These are phyloP conservation scores for Lablab purpureus DNA, from an alignment of 306 rosid genomes.

Conservation along the genomic window DNA sequence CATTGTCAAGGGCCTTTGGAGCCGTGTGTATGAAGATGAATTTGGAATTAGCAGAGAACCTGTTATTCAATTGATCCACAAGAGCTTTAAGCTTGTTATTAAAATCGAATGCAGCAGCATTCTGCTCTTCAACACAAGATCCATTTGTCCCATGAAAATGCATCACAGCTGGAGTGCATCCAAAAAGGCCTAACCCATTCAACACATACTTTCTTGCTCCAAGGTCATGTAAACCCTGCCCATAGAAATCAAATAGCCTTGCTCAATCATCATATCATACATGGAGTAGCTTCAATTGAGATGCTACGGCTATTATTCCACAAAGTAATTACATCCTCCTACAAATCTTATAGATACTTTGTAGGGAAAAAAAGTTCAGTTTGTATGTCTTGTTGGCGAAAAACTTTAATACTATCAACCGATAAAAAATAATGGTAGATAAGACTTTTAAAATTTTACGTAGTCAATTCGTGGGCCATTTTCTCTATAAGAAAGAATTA, in stretches of 20 bases:
- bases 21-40: conserved; percentile 45
- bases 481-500: neutral
- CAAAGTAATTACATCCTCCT: neutral
- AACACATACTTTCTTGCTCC: conserved; percentile 74
- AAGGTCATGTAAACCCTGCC: conserved; percentile 50
- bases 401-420: neutral
- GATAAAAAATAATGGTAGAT: neutral
- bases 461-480: neutral
- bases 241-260: neutral
- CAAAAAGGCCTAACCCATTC: conserved; percentile 61
- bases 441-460: neutral
- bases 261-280: conserved; percentile 14
- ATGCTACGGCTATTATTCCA: neutral
- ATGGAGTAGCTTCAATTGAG: neutral
- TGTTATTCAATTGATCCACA: conserved; percentile 48
- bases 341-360: neutral
- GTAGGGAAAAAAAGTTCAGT: neutral
- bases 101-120: conserved; percentile 47
- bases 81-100: conserved; percentile 50
- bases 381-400: neutral
- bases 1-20: neutral
- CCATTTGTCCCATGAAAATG: conserved; percentile 32
- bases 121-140: conserved; percentile 49
- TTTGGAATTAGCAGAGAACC: conserved; percentile 41
- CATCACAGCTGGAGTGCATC: conserved; percentile 53